A percentile compares a stretch with the other conserved stretches of the same genome.
These are phyloP conservation scores for Tagetes patula DNA, from an alignment of 129 eudicot genomes.

Conservation along the genomic window DNA sequence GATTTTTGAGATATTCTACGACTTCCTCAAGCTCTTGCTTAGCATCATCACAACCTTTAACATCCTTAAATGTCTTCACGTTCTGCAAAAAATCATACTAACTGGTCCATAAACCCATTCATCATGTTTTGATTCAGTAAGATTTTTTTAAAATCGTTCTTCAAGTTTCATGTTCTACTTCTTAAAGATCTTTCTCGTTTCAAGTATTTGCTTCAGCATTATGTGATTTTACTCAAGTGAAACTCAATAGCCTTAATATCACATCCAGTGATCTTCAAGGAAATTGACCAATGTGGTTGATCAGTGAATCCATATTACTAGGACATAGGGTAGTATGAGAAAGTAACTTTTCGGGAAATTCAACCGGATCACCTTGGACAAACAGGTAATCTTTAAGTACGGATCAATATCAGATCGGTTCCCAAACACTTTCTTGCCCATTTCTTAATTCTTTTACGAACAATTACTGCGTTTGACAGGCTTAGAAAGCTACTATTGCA, in stretches of 20 bases:
- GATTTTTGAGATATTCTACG: conserved; percentile 81
- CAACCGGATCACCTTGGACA: background rate
- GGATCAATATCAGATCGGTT: background rate
- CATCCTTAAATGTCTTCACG: conserved; percentile 72
- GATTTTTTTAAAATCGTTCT: background rate
- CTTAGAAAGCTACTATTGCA: too few species aligned
- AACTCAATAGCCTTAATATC: background rate
- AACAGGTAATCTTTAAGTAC: background rate
- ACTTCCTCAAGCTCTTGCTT: conserved; percentile 94
- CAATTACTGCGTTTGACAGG: background rate
- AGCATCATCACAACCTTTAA: conserved; percentile 92
- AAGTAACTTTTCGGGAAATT: background rate
- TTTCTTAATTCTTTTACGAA: background rate
- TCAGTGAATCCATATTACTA: background rate
- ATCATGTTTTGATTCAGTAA: background rate
- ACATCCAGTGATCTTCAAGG: background rate
- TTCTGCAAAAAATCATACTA: conserved; percentile 16
- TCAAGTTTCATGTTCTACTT: conserved; percentile 6
- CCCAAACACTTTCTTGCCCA: background rate
- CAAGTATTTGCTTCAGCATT: background rate
- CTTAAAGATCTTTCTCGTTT: background rate
- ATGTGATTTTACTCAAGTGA: background rate
- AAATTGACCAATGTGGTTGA: conserved; percentile 2
- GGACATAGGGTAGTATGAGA: background rate
- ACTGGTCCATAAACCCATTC: background rate